Base-by-base conservation (phyloP, 441 rosid species). In the Caryocar brasiliense region DNA sequence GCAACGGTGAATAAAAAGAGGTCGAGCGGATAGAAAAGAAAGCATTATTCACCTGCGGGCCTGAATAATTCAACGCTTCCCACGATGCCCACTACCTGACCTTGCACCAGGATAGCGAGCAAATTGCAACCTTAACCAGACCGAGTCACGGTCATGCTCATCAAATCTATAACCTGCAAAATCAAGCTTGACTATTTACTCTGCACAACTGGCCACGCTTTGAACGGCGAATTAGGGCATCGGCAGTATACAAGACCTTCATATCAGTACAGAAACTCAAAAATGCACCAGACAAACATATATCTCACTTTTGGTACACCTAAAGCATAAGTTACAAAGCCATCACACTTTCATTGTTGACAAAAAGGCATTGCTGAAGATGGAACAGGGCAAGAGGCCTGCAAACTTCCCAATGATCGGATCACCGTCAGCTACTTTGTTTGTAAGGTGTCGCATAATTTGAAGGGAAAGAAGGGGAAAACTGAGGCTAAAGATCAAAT, bases 31-130 rank as follows among this genome's bases (percentile, higher is more conserved):
- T 37, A 42, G 54, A 43, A 42, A 40, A 45, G 34, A 36, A 51
- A 58, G 62, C 49, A 60, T 55, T 44, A 56, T 56, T 73, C 83
- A 73, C 79, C 83, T 59, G 82, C 50, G 37, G 15, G 39, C 50
- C 51, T 41, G 19, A 56, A 63, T 58, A 50, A 66, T 41, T 74
- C 73, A 81, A 62, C 77, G 81, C 61, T 70, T 76, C 29, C 85
- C 79, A 23, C 81, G 85, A 62, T 76, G 70, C 80, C 79, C 82
- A 62, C 81, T 76, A 66, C 83, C 85, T 62, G 81, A 76, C 74
- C 85, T 74, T 14, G 83, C 80, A 71, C 88, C 88, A 72, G 88
- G 85, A 55, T 66, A 70, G 82, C 83, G 83, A 79, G 88, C 85
- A 59, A 76, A 81, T 74, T 81, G 88, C 74, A 81, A 74, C 61